Percentiles rank a stretch among this genome's conserved stretches.
Evolutionary conservation across 352 stramenopile genomes (phyloP).

Genomic region (Phytophthora kernoviae): DNA sequence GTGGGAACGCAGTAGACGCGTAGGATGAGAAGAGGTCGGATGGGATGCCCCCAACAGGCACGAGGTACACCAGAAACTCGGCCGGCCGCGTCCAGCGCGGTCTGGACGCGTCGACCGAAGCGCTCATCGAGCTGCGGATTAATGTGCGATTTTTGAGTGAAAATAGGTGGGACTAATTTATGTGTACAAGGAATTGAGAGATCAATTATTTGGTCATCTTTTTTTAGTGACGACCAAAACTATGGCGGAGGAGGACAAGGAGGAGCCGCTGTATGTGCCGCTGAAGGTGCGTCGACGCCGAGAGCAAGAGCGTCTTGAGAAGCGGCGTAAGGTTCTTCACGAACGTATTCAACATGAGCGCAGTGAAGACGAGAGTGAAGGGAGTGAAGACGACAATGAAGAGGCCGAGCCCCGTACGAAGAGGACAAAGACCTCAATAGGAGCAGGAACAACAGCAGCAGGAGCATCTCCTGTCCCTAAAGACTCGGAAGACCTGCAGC

Average conservation of each 20-base stretch:
- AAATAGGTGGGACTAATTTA: background rate
- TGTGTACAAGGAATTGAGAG: background rate
- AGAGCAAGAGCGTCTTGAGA: constrained; percentile 68
- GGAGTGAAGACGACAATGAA: constrained; percentile 25
- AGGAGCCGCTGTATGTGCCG: constrained; percentile 76
- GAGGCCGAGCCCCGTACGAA: constrained; percentile 27
- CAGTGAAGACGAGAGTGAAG: constrained; percentile 29
- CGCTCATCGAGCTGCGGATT: constrained; percentile 7
- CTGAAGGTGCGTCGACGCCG: constrained; percentile 75
- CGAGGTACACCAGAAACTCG: constrained; percentile 85
- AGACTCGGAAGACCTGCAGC: constrained; percentile 7
- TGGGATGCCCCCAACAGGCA: constrained; percentile 74
- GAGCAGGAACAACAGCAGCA: too few relatives aligned
- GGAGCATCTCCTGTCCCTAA: too few relatives aligned
- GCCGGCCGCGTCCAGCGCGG: constrained; percentile 64
- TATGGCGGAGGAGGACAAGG: constrained; percentile 16
- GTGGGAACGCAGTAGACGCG: constrained; percentile 59
- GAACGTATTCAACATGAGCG: constrained; percentile 57
- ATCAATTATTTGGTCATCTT: background rate
- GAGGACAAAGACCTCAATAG: too few relatives aligned
- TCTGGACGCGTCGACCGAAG: constrained; percentile 15
- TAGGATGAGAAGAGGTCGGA: constrained; percentile 63
- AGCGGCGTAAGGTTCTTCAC: constrained; percentile 53
- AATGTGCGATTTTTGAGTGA: background rate
- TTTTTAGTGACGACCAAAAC: background rate